A percentile compares a stretch with the other conserved stretches of the same genome.
These are phyloP conservation scores for Tolypocladium ovalisporum DNA, from an alignment of 2,329 filamentous ascomycete genomes.

Conservation along the genomic window DNA sequence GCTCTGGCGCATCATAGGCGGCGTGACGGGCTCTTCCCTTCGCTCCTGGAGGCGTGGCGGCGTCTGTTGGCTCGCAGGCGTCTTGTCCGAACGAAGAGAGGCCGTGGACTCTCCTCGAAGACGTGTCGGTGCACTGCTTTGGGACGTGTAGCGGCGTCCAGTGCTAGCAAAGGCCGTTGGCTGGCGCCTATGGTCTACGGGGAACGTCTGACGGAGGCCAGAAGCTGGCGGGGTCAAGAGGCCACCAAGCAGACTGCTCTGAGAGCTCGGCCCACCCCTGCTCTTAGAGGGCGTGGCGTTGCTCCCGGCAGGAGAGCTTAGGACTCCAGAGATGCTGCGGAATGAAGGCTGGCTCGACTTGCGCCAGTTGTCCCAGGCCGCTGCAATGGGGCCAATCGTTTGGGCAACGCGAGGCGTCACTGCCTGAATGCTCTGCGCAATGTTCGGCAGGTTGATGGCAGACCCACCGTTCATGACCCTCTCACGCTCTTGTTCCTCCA, in stretches of 20 bases:
- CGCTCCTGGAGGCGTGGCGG: slow-evolving; percentile 30
- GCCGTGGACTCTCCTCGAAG: slow-evolving; percentile 17
- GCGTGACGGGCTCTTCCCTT: slow-evolving; percentile 39
- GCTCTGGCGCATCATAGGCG: slow-evolving; percentile 48
- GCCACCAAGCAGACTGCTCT: slow-evolving; percentile 58
- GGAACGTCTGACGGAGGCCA: slow-evolving; percentile 51
- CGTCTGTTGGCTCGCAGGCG: slow-evolving; percentile 25
- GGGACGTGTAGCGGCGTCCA: slow-evolving; percentile 44
- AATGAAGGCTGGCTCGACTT: slow-evolving; percentile 49
- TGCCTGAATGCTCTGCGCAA: slow-evolving; percentile 68
- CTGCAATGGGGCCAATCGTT: slow-evolving; percentile 64
- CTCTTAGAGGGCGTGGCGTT: slow-evolving; percentile 51
- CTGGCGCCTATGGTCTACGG: slow-evolving; percentile 30
- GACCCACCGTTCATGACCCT: slow-evolving; percentile 64
- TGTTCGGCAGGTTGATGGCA: slow-evolving; percentile 57
- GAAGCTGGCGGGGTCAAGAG: slow-evolving; percentile 85
- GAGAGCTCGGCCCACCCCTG: slow-evolving; percentile 39
- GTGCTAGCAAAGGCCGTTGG: slow-evolving; percentile 52
- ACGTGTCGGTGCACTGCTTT: slow-evolving; percentile 18
- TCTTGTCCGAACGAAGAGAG: slow-evolving; percentile 28
- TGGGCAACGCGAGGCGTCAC: slow-evolving; percentile 76
- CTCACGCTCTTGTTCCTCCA: slow-evolving; percentile 95
- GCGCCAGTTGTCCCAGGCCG: slow-evolving; percentile 95
- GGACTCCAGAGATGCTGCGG: slow-evolving; percentile 34
- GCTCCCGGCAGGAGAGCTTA: slow-evolving; percentile 30